Base-by-base conservation (phyloP, 352 stramenopile species). In the Globisporangium apiculatum region DNA sequence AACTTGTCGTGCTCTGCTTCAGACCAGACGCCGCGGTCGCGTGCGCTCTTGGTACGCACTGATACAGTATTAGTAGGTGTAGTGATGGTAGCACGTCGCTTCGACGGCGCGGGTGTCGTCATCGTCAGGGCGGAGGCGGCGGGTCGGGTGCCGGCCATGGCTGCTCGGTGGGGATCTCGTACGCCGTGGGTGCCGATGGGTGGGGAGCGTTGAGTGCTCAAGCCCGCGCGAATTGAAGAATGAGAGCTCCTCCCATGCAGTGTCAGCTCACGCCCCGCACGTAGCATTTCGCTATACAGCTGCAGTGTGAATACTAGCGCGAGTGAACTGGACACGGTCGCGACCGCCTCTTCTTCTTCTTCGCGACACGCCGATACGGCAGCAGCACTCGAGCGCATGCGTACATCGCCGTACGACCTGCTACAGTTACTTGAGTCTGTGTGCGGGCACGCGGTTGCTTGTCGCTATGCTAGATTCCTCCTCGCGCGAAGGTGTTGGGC, bases 1-100 rank as follows among this genome's bases (percentile, higher is more conserved):
- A 75, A 75, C 17, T 64, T 64, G 45, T 72, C 64, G 61, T 75
- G 68, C 45, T 77, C 69, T 7, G 71, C 69, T 43, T 69, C 58
- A 15, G 67, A 64, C 68, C 68, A 75, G 37, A 65, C 18, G 6
- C 63, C 63, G n/a, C 57, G 63, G 37, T 48, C 43, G 43, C 43
- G 9, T 17, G 14, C 5, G 7, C 43, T 48, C 43, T n/a, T 14
- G 10, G 43, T 12, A 18, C 38, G 38, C 38, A 31, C 11, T 42
- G 38, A 0, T 42, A 11, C 11, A 11, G 54, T 60, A 17, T 53
- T 57, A 11, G 52, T 46, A 2, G 57, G 8, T 48, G 14, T 50
- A 8, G 46, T 48, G 43, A n/a, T n/a, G 17, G 17, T 31, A 15
- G 40, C 11, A 3, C 43, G 43, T 48, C 43, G 43, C 14, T 17